Evolutionary conservation across 2,329 filamentous ascomycete genomes (phyloP).

Genomic region (Lecanicillium sp.): DNA sequence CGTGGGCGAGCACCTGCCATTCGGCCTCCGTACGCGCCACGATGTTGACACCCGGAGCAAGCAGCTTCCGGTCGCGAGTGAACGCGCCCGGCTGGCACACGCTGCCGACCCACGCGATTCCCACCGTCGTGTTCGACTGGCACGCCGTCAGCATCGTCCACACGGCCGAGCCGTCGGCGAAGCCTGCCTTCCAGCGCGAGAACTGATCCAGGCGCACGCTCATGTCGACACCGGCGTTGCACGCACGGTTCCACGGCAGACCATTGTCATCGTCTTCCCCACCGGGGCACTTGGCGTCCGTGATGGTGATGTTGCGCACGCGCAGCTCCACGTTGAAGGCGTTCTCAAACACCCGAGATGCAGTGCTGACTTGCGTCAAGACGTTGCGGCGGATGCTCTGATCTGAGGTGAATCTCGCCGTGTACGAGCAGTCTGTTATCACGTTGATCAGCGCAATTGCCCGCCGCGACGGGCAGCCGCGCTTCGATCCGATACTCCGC

Average conservation of each 20-base stretch:
- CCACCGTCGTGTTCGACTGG: constrained; percentile 70
- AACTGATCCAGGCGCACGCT: constrained; percentile 71
- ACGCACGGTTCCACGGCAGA: constrained; percentile 69
- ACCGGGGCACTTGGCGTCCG: constrained; percentile 61
- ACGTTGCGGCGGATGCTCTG: constrained; percentile 61
- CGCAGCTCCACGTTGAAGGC: constrained; percentile 87
- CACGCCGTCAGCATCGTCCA: constrained; percentile 79
- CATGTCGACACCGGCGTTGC: constrained; percentile 54
- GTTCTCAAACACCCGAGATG: constrained; percentile 74
- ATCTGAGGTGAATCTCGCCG: constrained; percentile 57
- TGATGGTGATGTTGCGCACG: constrained; percentile 71
- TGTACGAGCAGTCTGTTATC: constrained; percentile 83
- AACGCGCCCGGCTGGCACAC: constrained; percentile 55
- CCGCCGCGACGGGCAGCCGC: constrained; percentile 71
- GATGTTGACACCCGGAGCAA: constrained; percentile 63
- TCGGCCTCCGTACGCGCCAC: constrained; percentile 70
- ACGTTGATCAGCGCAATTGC: constrained; percentile 87
- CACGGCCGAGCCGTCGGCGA: constrained; percentile 67
- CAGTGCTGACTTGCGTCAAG: constrained; percentile 75
- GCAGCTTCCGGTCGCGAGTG: constrained; percentile 2
- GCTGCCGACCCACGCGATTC: constrained; percentile 81
- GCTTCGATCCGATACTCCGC: constrained; percentile 59
- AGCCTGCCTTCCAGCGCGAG: constrained; percentile 70
- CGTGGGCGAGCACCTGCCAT: constrained; percentile 88
- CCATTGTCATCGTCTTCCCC: constrained; percentile 49